Evolutionary conservation across 805 yeast genomes (phyloP).

Genomic region (Candida incommunis): DNA sequence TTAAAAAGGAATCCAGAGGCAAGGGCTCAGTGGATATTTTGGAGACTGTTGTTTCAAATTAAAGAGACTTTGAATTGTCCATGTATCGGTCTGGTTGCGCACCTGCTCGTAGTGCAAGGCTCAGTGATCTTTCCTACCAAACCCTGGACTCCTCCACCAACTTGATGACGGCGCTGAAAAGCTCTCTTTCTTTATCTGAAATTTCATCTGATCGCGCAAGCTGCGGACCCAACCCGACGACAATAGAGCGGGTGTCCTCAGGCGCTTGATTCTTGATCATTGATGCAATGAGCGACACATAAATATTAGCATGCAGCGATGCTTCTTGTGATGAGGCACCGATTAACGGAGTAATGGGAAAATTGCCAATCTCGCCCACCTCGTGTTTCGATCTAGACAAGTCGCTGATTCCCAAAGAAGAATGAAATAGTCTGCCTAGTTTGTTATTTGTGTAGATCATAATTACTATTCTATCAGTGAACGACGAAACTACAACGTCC

Average conservation of each 20-base stretch:
- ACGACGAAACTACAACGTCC: constrained; percentile 17
- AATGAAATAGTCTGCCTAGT: constrained; percentile 15
- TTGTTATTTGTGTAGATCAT: constrained; percentile 18
- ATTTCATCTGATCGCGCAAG: constrained; percentile 14
- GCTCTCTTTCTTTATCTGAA: constrained; percentile 13
- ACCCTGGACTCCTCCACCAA: constrained; percentile 18
- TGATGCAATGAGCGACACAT: constrained; percentile 19
- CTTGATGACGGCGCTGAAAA: constrained; percentile 16
- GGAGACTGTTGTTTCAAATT: background rate
- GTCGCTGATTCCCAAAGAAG: constrained; percentile 5
- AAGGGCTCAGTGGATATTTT: constrained; percentile 66
- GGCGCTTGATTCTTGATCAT: constrained; percentile 18
- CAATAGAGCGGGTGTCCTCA: constrained; percentile 17
- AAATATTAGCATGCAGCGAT: constrained; percentile 7
- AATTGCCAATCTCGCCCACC: background rate
- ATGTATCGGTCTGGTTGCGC: too few species aligned
- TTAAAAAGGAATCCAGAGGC: constrained; percentile 38
- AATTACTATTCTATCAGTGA: constrained; percentile 18
- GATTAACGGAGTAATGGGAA: background rate
- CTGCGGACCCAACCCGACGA: constrained; percentile 19
- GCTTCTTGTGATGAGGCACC: background rate
- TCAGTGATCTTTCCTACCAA: constrained; percentile 16
- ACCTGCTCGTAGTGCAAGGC: background rate
- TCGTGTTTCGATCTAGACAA: background rate
- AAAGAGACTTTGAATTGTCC: too few species aligned